Percentiles rank a stretch among this genome's conserved stretches.
phyloP scores from a whole-genome alignment of 2,329 filamentous ascomycete species.

The Aulographum hederae region DNA sequence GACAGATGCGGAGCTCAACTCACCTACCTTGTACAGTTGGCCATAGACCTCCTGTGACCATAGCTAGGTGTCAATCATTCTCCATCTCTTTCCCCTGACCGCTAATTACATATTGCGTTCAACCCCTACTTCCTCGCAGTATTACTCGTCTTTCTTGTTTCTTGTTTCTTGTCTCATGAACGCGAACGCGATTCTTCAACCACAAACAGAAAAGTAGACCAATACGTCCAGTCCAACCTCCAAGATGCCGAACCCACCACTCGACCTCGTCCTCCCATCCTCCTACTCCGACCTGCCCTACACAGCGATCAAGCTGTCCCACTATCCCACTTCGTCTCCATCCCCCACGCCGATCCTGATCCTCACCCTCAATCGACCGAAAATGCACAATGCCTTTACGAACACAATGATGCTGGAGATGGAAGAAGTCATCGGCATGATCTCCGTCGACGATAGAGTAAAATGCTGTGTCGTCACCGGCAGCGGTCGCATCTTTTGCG shows the following conservation, averaged over 20 bases:
- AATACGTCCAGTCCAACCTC: no score
- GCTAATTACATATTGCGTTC: no score
- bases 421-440: slow-evolving; percentile 30
- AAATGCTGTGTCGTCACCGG: slow-evolving; percentile 37
- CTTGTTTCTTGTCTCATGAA: no score
- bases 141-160: no score
- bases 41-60: no score
- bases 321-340: slow-evolving; percentile 24
- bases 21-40: no score
- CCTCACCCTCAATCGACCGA: slow-evolving; percentile 45
- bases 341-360: slow-evolving; percentile 43
- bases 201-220: no score
- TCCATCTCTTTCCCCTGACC: no score
- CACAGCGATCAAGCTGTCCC: slow-evolving; percentile 21
- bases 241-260: slow-evolving; percentile 1
- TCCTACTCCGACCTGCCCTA: slow-evolving; percentile 22
- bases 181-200: no score
- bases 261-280: slow-evolving; percentile 10
- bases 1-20: no score
- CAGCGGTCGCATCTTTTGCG: slow-evolving; percentile 32
- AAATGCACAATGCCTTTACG: slow-evolving; percentile 53
- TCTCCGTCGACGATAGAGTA: slow-evolving; percentile 35
- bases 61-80: no score
- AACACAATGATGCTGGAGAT: slow-evolving; percentile 44
- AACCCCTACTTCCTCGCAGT: no score